These are phyloP conservation scores for Tagetes patula DNA, from an alignment of 129 eudicot genomes.

Conservation along the genomic window DNA sequence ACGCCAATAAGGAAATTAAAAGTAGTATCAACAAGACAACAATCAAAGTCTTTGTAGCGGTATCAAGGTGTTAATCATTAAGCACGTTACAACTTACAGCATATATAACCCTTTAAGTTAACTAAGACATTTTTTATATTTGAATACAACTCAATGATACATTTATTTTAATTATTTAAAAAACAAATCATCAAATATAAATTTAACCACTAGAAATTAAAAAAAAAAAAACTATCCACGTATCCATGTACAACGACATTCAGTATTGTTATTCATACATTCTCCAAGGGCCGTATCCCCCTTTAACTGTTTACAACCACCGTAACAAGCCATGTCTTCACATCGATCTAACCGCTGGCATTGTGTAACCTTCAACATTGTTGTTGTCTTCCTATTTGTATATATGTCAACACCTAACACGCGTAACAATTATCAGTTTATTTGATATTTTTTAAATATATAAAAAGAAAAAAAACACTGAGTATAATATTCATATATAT, in stretches of 20 bases:
- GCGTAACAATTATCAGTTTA: not conserved
- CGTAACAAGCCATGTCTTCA: not conserved
- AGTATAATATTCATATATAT: not conserved
- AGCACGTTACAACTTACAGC: too few species aligned
- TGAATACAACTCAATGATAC: not conserved
- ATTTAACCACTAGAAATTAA: not conserved
- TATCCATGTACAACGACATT: constrained; percentile 5
- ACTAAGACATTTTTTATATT: too few species aligned
- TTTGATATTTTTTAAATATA: not conserved
- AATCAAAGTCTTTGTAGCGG: too few species aligned
- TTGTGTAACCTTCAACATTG: not conserved
- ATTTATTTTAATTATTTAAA: not conserved
- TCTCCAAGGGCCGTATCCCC: not conserved
- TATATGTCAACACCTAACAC: constrained; percentile 4
- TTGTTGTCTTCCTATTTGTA: not conserved
- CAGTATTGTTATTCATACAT: not conserved
- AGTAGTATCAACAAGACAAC: too few species aligned
- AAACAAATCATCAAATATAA: not conserved
- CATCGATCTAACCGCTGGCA: not conserved
- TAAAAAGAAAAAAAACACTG: not conserved
- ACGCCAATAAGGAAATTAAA: too few species aligned
- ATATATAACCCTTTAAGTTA: too few species aligned
- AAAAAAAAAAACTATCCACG: not conserved
- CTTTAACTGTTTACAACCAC: not conserved
- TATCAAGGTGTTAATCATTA: too few species aligned